Percentiles rank a stretch among this genome's conserved stretches.
phyloP scores from a whole-genome alignment of 495 filamentous ascomycete species.

The Hypoxylon trugodes region DNA sequence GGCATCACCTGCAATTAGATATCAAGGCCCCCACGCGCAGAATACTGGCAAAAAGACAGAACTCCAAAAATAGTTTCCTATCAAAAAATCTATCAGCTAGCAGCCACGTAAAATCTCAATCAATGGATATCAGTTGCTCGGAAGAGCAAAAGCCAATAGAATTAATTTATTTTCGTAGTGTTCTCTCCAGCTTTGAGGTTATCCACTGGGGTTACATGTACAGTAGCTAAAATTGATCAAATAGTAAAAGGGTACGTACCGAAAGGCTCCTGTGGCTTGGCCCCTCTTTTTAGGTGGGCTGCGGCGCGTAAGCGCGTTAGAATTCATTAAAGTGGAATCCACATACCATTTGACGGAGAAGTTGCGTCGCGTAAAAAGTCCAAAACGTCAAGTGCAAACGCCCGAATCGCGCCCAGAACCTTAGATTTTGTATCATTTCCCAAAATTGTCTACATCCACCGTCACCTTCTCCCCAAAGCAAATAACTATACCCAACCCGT shows the following conservation, averaged over 20 bases:
- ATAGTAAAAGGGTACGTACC: no score
- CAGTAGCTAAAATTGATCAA: no score
- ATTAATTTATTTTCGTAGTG: no score
- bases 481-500: conserved; percentile 2
- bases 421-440: no score
- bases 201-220: background rate
- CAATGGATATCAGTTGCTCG: no score
- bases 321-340: conserved; percentile 29
- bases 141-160: no score
- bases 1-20: background rate
- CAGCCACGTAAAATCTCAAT: no score
- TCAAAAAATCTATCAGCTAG: no score
- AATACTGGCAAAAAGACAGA: background rate
- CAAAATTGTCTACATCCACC: conserved; percentile 11
- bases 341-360: conserved; percentile 32
- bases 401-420: conserved; percentile 35
- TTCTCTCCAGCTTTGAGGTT: no score
- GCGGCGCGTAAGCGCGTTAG: conserved; percentile 33
- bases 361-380: conserved; percentile 41
- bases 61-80: no score
- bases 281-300: conserved; percentile 17
- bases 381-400: conserved; percentile 28
- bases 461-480: background rate
- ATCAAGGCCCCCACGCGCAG: background rate
- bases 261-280: background rate